A percentile compares a stretch with the other conserved stretches of the same genome.
Conservation (phyloP, 2,329 filamentous ascomycete genomes). For the Pseudocercospora crystallina region DNA sequence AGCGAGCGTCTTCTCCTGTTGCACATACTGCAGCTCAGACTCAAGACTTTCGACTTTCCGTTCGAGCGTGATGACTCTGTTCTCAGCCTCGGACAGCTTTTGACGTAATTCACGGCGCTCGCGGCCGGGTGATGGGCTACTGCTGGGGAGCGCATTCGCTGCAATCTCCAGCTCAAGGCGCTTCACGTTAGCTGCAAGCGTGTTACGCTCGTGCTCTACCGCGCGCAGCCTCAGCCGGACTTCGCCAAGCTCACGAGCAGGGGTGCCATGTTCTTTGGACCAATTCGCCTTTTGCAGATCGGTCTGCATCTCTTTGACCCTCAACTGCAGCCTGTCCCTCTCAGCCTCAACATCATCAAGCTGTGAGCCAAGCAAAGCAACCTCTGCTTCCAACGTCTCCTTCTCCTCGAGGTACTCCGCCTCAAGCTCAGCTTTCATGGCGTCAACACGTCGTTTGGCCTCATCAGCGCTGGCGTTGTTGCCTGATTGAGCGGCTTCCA, state of each 20-base stretch:
- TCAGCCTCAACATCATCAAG: slow-evolving; percentile 45
- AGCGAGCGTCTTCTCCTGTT: slow-evolving; percentile 50
- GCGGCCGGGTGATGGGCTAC: slow-evolving; percentile 31
- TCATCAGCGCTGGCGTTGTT: slow-evolving; percentile 27
- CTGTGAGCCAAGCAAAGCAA: slow-evolving; percentile 47
- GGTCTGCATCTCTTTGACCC: slow-evolving; percentile 46
- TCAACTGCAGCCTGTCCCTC: slow-evolving; percentile 61
- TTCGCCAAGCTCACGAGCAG: slow-evolving; percentile 37
- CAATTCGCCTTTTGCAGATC: slow-evolving; percentile 35
- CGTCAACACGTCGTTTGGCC: slow-evolving; percentile 45
- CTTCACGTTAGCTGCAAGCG: slow-evolving; percentile 35
- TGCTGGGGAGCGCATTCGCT: slow-evolving; percentile 27
- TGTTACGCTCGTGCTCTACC: slow-evolving; percentile 33
- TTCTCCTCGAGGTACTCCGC: slow-evolving; percentile 32
- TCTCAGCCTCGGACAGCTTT: slow-evolving; percentile 37
- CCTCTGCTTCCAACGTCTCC: slow-evolving; percentile 58
- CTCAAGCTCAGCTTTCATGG: slow-evolving; percentile 53
- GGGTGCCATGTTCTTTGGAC: slow-evolving; percentile 40
- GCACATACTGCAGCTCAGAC: slow-evolving; percentile 56
- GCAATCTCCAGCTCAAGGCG: slow-evolving; percentile 39
- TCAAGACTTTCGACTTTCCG: slow-evolving; percentile 58
- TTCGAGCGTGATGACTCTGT: slow-evolving; percentile 46
- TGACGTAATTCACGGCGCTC: slow-evolving; percentile 36
- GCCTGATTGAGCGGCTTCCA: slow-evolving; percentile 34
- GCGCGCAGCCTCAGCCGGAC: slow-evolving; percentile 33